Conservation (phyloP, 2,329 filamentous ascomycete genomes). For the Hymenoscyphus infarciens region DNA sequence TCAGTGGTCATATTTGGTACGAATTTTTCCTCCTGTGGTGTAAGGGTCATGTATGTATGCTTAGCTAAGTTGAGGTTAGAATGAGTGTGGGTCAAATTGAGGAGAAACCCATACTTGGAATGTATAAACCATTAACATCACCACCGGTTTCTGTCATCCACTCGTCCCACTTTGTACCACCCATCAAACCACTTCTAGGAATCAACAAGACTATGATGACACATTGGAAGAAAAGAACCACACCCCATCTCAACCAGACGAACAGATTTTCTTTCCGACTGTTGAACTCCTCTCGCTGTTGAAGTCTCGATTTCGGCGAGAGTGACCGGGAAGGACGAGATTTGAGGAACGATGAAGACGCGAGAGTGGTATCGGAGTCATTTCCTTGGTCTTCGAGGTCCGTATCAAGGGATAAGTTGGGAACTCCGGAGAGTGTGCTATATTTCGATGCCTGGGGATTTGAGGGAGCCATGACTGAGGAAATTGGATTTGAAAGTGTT, state of each 20-base stretch:
- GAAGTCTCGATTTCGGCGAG: constrained; percentile 12
- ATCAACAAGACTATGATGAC: constrained; percentile 32
- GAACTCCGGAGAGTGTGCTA: background rate
- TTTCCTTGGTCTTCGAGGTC: constrained; percentile 23
- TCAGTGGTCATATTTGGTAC: constrained; percentile 35
- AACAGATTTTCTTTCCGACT: constrained; percentile 18
- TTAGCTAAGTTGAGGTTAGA: constrained; percentile 17
- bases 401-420: constrained; percentile 4
- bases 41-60: constrained; percentile 33
- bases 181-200: constrained; percentile 19
- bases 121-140: constrained; percentile 36
- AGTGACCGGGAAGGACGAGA: constrained; percentile 7
- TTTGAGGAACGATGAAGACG: constrained; percentile 24
- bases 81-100: background rate
- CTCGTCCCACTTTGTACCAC: constrained; percentile 12
- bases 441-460: background rate
- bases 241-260: constrained; percentile 32
- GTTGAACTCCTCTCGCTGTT: constrained; percentile 13
- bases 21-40: constrained; percentile 32
- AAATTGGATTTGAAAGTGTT: constrained; percentile 1
- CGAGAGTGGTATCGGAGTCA: constrained; percentile 31
- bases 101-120: constrained; percentile 27
- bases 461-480: constrained; percentile 7
- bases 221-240: constrained; percentile 29
- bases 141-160: constrained; percentile 33